Evolutionary conservation across 108 stramenopile species (phyloP).

Genomic region (Schizochytrium sp.): DNA sequence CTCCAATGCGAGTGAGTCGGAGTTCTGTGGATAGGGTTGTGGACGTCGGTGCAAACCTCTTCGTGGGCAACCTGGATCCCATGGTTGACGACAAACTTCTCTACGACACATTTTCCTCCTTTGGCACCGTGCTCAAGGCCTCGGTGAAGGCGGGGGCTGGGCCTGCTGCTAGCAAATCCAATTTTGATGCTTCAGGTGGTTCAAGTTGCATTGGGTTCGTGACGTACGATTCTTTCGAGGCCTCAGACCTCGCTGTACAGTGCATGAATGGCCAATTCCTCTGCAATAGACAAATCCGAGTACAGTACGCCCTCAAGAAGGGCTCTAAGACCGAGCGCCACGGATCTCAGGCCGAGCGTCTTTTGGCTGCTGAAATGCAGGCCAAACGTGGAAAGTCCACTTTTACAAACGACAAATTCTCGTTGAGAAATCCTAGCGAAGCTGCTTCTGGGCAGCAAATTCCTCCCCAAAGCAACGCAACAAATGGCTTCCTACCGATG

Average conservation of each 20-base stretch:
- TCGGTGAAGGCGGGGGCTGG: conserved; percentile 86
- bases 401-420: not conserved
- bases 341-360: conserved; percentile 94
- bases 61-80: conserved; percentile 92
- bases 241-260: conserved; percentile 95
- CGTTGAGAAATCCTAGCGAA: not conserved
- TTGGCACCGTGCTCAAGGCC: conserved; percentile 91
- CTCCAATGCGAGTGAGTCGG: conserved; percentile 91
- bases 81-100: conserved; percentile 97
- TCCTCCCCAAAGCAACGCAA: no score
- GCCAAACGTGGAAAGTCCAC: not conserved
- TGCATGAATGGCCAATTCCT: conserved; percentile 98
- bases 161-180: conserved; percentile 79
- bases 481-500: not conserved
- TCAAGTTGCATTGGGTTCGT: conserved; percentile 84
- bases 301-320: conserved; percentile 98
- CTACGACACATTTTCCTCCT: conserved; percentile 97
- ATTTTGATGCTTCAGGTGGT: no score
- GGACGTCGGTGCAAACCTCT: conserved; percentile 98
- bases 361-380: conserved; percentile 87
- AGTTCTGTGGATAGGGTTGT: conserved; percentile 83
- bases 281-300: conserved; percentile 92
- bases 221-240: conserved; percentile 90
- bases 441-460: not conserved
- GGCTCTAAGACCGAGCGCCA: conserved; percentile 90